Base-by-base conservation (phyloP, 2,329 filamentous ascomycete genomes). In the Alternaria sp. region DNA sequence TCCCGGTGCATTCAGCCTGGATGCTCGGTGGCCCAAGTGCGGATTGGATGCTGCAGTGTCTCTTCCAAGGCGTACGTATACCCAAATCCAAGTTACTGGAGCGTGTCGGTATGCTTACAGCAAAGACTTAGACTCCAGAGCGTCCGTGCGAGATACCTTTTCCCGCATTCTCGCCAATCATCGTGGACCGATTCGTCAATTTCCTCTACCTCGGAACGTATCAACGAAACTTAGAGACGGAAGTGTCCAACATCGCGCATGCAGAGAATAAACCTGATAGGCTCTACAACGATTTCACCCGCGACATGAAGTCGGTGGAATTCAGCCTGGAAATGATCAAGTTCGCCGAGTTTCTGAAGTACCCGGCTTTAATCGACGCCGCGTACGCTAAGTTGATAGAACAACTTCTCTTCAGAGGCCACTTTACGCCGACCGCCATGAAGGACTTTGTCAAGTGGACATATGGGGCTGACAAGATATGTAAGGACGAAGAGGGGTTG, bases 111-210 rank as follows among this genome's bases (percentile, higher is more conserved):
- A 12, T 12, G 2, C 13, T 36, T 36, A 36, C 32, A 36, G 0
- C 4, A 0, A n/a, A 1, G 1, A 0, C 0, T n/a, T 1, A 36
- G 32, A 36, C 32, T 1, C 13, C 32, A 36, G 1, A 36, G 7
- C 32, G 0, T 0, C 32, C 32, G 13, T 4, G 3, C 32, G 32
- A 36, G 7, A n/a, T 36, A 36, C 7, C 32, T 36, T 36, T 36
- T 1, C 13, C 32, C 0, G 32, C 0, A 0, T n/a, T n/a, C 13
- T 36, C 13, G 2, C 13, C 32, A 0, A 36, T 36, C 13, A 0
- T 36, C 7, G 32, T 36, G 13, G 32, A 36, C 32, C 32, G 32
- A 0, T 36, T 36, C 32, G 13, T 36, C 32, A 36, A 36, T 4
- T 36, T 2, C 32, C 32, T 36, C 32, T 36, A 36, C 2, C 32